phyloP scores from a whole-genome alignment of 192 early-diverging fungal genomes.

The Kappamyces sp. region DNA sequence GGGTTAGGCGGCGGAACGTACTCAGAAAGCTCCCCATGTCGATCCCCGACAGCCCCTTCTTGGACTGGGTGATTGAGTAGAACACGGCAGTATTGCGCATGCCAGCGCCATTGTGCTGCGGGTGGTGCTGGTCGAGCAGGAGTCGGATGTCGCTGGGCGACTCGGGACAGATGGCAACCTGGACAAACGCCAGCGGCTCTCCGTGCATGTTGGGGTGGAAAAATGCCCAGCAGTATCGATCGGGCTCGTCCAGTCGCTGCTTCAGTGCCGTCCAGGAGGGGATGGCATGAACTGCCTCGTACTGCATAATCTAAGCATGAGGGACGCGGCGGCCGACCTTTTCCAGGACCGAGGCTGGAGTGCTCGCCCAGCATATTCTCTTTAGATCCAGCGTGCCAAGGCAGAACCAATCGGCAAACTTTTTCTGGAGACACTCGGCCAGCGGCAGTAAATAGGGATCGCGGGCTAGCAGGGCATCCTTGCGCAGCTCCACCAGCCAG shows the following conservation, averaged over 20 bases:
- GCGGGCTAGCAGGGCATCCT: too few relatives aligned
- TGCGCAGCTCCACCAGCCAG: too few relatives aligned
- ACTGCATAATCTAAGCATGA: constrained; percentile 55
- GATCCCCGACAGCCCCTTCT: constrained; percentile 79
- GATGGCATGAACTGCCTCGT: constrained; percentile 89
- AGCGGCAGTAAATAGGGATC: constrained; percentile 49
- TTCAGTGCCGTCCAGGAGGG: constrained; percentile 76
- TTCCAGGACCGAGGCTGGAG: constrained; percentile 72
- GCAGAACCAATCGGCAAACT: constrained; percentile 69
- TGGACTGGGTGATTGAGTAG: constrained; percentile 86
- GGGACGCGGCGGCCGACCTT: constrained; percentile 46
- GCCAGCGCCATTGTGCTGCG: constrained; percentile 36
- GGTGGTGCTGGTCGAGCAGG: constrained; percentile 53
- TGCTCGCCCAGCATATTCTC: constrained; percentile 77
- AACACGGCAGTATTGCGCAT: constrained; percentile 64
- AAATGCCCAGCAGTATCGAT: constrained; percentile 77
- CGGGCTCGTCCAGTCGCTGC: constrained; percentile 58
- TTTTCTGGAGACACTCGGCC: constrained; percentile 59
- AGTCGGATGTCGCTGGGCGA: constrained; percentile 19
- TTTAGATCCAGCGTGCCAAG: constrained; percentile 71
- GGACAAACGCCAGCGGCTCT: constrained; percentile 86
- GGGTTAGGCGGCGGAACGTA: not conserved
- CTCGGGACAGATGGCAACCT: constrained; percentile 38
- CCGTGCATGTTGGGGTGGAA: constrained; percentile 70
- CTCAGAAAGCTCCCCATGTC: constrained; percentile 81